Evolutionary conservation across 352 stramenopile genomes (phyloP), one percentile per base, ranked within the genome.

Genomic region (Globisporangium apiculatum): DNA sequence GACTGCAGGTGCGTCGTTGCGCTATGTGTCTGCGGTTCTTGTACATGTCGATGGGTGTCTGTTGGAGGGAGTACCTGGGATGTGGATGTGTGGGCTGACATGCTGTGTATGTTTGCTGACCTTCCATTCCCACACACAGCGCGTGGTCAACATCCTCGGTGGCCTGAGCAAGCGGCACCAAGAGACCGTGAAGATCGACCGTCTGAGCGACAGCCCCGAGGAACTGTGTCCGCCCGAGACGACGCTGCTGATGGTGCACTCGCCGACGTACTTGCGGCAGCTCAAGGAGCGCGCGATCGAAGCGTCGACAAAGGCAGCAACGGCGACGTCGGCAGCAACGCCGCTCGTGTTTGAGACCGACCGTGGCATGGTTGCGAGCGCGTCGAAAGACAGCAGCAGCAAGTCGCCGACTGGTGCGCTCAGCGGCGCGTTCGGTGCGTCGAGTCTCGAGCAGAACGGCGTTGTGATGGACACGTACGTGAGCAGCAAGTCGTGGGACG

Each of bases 381-480:
- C 60, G 1, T 54, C 65, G 1, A 82, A 77, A 24, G 59, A 53
- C 37, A 64, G 49, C 37, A 75, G 65, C 7, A 73, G 71, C 42
- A 76, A 79, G 6, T 74, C 67, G 4, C 65, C 65, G 17, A 81
- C 66, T 1, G 63, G 69, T 24, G 40, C 7, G 7, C 77, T 91
- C 31, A 76, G 74, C 48, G 79, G 79, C 18, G 83, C 83, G 8
- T 94, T 94, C 57, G 83, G 78, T 0, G 81, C 81, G 17, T 75
- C 79, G 15, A 87, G 69, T 60, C 55, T 86, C 24, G 67, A 87
- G 64, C 75, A 85, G 48, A 83, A 80, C 56, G 76, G 72, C 8
- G 68, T 90, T 8, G 75, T 73, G 17, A 75, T 92, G 72, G 86
- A 95, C 58, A 95, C 86, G 15, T 93, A 89, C 57, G 83, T 95